Base-by-base conservation (phyloP, 1,284 basidiomycete species). In the Pholiota adiposa region DNA sequence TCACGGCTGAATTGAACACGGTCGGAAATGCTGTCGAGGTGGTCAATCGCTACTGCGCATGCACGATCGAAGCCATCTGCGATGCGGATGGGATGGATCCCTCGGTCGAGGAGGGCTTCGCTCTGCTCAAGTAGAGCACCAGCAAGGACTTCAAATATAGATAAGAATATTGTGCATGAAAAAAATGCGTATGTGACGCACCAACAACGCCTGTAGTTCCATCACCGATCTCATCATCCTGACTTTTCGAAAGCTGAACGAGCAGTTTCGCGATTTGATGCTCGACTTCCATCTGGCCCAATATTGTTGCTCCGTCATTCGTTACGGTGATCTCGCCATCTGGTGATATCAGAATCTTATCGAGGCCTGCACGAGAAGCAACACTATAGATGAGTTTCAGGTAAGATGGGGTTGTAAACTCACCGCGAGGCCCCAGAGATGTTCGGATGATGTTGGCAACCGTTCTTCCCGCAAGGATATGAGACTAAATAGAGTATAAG, bases 321-420 rank as follows among this genome's bases (percentile, higher is more conserved):
- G 97, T 98, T 48, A 99, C 97, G 51, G 96, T 98, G 70, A 99
- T 99, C 71, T 99, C 97, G 52, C 97, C 97, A 80, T 99, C 97
- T 27, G 96, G 91, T 41, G 94, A 96, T 73, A 99, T 98, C 72
- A 99, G 86, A 74, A 99, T 98, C 87, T 99, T 99, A 85, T 99
- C 97, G 60, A 99, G 86, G 51, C 97, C 96, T 94, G 65, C 9
- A 63, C 60, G 49, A 12, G 29, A 40, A 40, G 56, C 59, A 59
- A 48, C 56, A 49, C 53, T 54, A 62, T 51, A 62, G 50, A 51
- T 41, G 54, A 49, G 55, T 65, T 53, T 34, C 51, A 61, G n/a
- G 36, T 21, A 34, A 46, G 19, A 25, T 9, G 56, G 33, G 48
- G 56, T 50, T 43, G 51, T 54, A 38, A 46, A 29, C 75, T 60